These are phyloP conservation scores for Selaginella tamariscina DNA, from an alignment of 75 land plant species.

Conservation along the genomic window DNA sequence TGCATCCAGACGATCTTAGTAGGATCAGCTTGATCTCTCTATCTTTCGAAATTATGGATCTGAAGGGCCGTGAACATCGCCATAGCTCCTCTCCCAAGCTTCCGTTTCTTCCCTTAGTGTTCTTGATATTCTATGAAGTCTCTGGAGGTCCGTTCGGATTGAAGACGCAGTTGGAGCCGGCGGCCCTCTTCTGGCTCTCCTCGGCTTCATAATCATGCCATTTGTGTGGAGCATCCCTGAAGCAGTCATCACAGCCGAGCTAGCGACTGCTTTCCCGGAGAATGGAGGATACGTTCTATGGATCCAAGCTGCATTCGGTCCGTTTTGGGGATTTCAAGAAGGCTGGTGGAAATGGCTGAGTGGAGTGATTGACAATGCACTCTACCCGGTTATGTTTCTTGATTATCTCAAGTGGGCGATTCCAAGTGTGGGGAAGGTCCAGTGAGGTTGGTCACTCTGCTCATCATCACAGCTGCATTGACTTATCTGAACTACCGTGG, in stretches of 20 bases:
- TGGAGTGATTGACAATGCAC: constrained; percentile 12
- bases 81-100: too few species aligned
- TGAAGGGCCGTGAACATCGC: too few species aligned
- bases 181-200: constrained; percentile 2
- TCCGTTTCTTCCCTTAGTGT: neutral
- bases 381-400: constrained; percentile 6
- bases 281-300: constrained; percentile 7
- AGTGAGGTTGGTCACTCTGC: neutral
- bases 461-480: neutral
- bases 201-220: constrained; percentile 1
- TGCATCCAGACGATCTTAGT: too few species aligned
- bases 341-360: constrained; percentile 8
- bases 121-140: constrained; percentile 5
- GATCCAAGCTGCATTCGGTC: constrained; percentile 6
- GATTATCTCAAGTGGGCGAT: constrained; percentile 7
- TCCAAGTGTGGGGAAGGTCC: neutral
- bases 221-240: constrained; percentile 8
- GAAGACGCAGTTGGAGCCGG: constrained; percentile 1
- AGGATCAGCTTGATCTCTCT: too few species aligned
- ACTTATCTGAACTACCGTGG: neutral
- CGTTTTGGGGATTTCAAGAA: constrained; percentile 10
- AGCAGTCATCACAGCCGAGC: constrained; percentile 4
- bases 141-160: constrained; percentile 7
- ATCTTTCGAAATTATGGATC: too few species aligned
- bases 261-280: constrained; percentile 4